Evolutionary conservation across 768 basidiomycete genomes (phyloP).

Genomic region (Pleurotus platypus): DNA sequence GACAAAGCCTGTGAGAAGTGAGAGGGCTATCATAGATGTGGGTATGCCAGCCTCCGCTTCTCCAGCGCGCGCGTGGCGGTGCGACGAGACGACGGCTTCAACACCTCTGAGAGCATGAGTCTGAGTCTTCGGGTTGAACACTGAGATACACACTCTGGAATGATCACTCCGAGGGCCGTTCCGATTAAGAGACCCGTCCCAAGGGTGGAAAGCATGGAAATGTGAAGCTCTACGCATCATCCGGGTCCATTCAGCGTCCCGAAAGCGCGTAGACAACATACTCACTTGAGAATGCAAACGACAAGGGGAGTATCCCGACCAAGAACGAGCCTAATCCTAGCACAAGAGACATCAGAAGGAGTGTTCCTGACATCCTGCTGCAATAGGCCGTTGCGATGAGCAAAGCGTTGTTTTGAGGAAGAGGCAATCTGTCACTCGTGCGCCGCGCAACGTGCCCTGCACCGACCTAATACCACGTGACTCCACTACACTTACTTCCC

Average conservation of each 20-base stretch:
- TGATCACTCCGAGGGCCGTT: constrained; percentile 85
- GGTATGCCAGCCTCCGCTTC: constrained; percentile 33
- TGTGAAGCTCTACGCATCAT: constrained; percentile 29
- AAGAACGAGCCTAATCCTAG: constrained; percentile 64
- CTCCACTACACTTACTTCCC: too few species aligned
- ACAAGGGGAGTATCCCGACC: constrained; percentile 73
- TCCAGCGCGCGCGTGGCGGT: constrained; percentile 4
- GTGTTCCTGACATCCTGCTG: constrained; percentile 13
- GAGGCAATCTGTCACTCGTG: too few species aligned
- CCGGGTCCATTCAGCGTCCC: constrained; percentile 10
- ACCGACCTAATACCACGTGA: too few species aligned
- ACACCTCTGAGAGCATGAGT: constrained; percentile 52
- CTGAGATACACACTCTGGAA: constrained; percentile 75
- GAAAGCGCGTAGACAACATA: constrained; percentile 16
- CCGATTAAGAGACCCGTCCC: constrained; percentile 87
- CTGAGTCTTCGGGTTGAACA: neutral
- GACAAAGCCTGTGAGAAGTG: constrained; percentile 58
- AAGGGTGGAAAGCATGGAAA: constrained; percentile 46
- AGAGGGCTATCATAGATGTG: constrained; percentile 53
- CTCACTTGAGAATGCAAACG: constrained; percentile 68
- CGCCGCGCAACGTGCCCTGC: too few species aligned
- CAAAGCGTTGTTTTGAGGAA: too few species aligned
- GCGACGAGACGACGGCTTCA: constrained; percentile 48
- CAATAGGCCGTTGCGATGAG: too few species aligned
- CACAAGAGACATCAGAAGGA: constrained; percentile 55